Percentiles rank a stretch among this genome's conserved stretches.
These are phyloP conservation scores for Acanthamoeba triangularis DNA, from an alignment of 208 protist genomes.

Conservation along the genomic window DNA sequence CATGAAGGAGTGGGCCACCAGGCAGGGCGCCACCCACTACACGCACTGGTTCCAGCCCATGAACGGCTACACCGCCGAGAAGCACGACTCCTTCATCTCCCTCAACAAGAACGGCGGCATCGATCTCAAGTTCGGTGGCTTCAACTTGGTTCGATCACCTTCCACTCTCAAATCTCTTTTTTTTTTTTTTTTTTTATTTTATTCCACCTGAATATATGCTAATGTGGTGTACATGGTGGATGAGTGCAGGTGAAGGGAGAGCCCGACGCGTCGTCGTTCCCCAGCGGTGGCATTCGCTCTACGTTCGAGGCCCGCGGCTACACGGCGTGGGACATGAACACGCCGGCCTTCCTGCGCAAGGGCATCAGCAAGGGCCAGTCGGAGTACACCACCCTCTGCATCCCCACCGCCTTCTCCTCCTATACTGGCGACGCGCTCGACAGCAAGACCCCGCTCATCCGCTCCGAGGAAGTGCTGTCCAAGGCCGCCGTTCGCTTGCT, in stretches of 20 bases:
- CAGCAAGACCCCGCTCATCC: constrained; percentile 93
- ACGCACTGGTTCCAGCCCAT: constrained; percentile 94
- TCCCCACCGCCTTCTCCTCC: constrained; percentile 92
- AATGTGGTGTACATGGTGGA: background rate
- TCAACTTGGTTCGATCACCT: constrained; percentile 62
- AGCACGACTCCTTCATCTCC: constrained; percentile 90
- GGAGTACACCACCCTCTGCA: constrained; percentile 87
- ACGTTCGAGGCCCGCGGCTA: constrained; percentile 93
- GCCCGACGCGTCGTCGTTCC: constrained; percentile 94
- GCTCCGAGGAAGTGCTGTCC: constrained; percentile 84
- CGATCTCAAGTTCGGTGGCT: constrained; percentile 69
- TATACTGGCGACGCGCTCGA: constrained; percentile 93
- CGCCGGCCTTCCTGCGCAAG: constrained; percentile 89
- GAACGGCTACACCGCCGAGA: constrained; percentile 86
- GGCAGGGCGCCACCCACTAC: constrained; percentile 90
- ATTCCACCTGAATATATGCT: constrained; percentile 11
- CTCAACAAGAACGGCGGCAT: constrained; percentile 79
- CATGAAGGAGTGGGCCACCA: constrained; percentile 92
- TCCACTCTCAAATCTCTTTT: background rate
- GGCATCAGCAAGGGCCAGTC: constrained; percentile 83
- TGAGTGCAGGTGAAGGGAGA: constrained; percentile 91
- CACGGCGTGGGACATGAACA: constrained; percentile 92
- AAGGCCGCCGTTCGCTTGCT: constrained; percentile 78
- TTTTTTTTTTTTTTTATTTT: background rate
- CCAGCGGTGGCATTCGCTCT: constrained; percentile 89